Evolutionary conservation across 1,139 yeast species (phyloP).

Genomic region (Geotrichum bryndzae): DNA sequence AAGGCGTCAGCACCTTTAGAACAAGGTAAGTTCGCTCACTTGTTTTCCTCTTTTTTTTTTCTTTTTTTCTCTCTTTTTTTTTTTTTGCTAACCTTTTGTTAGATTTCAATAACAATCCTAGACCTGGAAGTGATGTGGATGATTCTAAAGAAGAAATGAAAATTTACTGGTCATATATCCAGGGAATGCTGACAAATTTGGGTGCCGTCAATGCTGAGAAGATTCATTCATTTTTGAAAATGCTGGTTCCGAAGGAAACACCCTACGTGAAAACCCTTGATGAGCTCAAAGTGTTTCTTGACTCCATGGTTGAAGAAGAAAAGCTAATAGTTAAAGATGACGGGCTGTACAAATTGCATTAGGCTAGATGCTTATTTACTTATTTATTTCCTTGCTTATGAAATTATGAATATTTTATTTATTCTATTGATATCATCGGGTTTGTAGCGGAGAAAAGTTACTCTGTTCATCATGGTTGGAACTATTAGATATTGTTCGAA

Average conservation of each 20-base stretch:
- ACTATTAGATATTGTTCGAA: neutral
- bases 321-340: constrained; percentile 29
- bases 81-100: constrained; percentile 33
- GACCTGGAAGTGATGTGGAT: constrained; percentile 19
- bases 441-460: no score
- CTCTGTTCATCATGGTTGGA: neutral
- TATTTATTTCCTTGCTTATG: neutral
- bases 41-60: no score
- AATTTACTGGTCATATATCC: constrained; percentile 45
- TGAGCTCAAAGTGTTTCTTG: constrained; percentile 41
- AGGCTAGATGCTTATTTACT: neutral
- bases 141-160: constrained; percentile 37
- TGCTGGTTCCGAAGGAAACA: constrained; percentile 50
- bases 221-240: constrained; percentile 49
- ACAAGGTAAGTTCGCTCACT: constrained; percentile 31
- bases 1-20: constrained; percentile 28
- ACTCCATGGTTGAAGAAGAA: constrained; percentile 43
- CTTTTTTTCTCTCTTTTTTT: constrained; percentile 31
- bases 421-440: no score
- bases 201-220: constrained; percentile 46
- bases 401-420: neutral
- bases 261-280: constrained; percentile 40
- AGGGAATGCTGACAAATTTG: constrained; percentile 51
- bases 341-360: constrained; percentile 11
- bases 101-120: neutral